Conservation (phyloP, 305 asterid genomes). For the Coffea humblotiana region DNA sequence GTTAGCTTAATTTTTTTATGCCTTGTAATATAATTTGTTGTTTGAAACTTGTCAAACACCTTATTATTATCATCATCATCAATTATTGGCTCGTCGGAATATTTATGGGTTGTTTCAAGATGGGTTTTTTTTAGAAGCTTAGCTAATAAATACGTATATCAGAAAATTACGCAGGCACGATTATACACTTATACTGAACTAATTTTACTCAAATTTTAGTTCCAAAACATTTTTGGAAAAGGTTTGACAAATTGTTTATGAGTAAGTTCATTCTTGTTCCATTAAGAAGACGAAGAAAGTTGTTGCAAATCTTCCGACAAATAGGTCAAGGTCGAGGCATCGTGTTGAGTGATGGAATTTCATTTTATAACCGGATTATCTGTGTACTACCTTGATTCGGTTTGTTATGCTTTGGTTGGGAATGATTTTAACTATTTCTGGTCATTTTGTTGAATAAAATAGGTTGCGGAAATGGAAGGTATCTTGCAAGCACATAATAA, state of each 20-base stretch:
- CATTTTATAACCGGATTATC: not conserved
- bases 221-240: not conserved
- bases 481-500: slow-evolving; percentile 72
- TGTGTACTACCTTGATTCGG: not conserved
- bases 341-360: not conserved
- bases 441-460: slow-evolving; percentile 6
- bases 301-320: not conserved
- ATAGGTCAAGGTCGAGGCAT: not conserved
- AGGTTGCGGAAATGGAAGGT: slow-evolving; percentile 92
- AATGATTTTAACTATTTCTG: not conserved
- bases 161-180: not conserved
- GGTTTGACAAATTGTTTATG: not conserved
- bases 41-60: too few relatives aligned
- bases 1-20: not conserved
- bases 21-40: too few relatives aligned
- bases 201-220: not conserved
- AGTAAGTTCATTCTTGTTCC: not conserved
- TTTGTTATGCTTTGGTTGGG: not conserved
- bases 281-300: not conserved
- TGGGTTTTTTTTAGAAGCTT: not conserved
- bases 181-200: not conserved
- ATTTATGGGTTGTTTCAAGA: not conserved
- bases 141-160: not conserved
- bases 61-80: too few relatives aligned
- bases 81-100: not conserved